Evolutionary conservation across 768 basidiomycete species (phyloP).

Genomic region (Phanerodontia chrysosporium): DNA sequence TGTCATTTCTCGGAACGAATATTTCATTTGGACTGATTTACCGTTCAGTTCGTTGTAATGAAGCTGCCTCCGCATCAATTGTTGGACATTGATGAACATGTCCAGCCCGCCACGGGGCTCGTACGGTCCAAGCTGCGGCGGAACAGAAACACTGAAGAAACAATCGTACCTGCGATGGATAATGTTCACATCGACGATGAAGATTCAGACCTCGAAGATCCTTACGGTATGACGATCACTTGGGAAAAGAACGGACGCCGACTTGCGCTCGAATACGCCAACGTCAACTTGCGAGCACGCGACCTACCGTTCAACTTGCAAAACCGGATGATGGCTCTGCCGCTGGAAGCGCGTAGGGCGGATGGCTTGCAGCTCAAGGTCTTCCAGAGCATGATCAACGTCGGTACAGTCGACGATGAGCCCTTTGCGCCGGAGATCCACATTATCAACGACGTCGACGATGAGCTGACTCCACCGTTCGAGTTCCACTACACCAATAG

Average conservation of each 20-base stretch:
- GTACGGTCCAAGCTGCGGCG: neutral
- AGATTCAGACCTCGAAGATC: constrained; percentile 16
- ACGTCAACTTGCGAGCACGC: constrained; percentile 24
- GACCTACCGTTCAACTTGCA: constrained; percentile 63
- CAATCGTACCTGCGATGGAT: neutral
- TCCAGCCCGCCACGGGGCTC: too few relatives aligned
- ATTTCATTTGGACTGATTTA: neutral
- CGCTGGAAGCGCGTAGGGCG: constrained; percentile 31
- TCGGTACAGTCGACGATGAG: constrained; percentile 65
- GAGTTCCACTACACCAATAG: constrained; percentile 87
- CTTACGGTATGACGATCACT: constrained; percentile 9
- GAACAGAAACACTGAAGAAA: neutral
- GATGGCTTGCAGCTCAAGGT: constrained; percentile 45
- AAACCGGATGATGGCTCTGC: constrained; percentile 59
- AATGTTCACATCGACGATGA: constrained; percentile 7
- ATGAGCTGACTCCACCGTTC: constrained; percentile 70
- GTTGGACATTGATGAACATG: too few relatives aligned
- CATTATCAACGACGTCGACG: constrained; percentile 65
- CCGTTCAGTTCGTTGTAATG: too few relatives aligned
- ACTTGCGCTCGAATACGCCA: constrained; percentile 17
- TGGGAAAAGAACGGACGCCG: constrained; percentile 17
- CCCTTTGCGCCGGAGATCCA: constrained; percentile 63
- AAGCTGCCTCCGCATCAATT: too few relatives aligned
- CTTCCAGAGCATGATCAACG: constrained; percentile 61
- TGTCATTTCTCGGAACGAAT: neutral